A percentile compares a stretch with the other conserved stretches of the same genome.
Conservation (phyloP, 768 basidiomycete species). For the Amanita phalloides region DNA sequence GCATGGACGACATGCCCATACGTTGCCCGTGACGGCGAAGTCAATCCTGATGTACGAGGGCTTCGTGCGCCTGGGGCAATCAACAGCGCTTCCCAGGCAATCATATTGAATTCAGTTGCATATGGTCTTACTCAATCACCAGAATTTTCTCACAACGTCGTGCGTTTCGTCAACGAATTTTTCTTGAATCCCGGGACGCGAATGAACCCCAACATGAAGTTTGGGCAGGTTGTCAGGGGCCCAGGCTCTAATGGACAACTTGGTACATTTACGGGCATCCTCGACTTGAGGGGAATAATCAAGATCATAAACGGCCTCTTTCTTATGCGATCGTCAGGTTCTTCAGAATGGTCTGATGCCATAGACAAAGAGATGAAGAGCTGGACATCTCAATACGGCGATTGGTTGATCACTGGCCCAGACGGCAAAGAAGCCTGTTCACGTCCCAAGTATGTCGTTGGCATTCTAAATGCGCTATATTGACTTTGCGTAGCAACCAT, state of each 20-base stretch:
- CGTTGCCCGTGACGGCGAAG: conserved; percentile 42
- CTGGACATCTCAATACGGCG: conserved; percentile 42
- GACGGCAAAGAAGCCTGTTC: conserved; percentile 37
- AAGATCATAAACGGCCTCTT: conserved; percentile 44
- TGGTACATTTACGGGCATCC: conserved; percentile 42
- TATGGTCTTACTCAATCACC: conserved; percentile 33
- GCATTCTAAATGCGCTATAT: neutral
- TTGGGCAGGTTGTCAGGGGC: conserved; percentile 34
- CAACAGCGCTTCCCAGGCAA: conserved; percentile 42
- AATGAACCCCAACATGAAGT: conserved; percentile 61
- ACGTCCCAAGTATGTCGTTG: conserved; percentile 35
- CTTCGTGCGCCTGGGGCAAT: conserved; percentile 48
- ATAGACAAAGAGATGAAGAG: conserved; percentile 34
- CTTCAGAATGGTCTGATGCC: conserved; percentile 42
- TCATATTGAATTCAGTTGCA: conserved; percentile 49
- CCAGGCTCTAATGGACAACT: conserved; percentile 25
- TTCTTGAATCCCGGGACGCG: conserved; percentile 43
- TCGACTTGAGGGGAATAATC: conserved; percentile 48
- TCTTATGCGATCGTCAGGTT: conserved; percentile 36
- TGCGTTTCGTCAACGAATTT: conserved; percentile 40
- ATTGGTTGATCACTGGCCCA: conserved; percentile 40
- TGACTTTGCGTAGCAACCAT: conserved; percentile 39
- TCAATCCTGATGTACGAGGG: conserved; percentile 52
- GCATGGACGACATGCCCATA: conserved; percentile 56
- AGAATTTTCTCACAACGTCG: conserved; percentile 29